Percentiles rank a stretch among this genome's conserved stretches.
Evolutionary conservation across 192 early-diverging fungal species (phyloP).

Genomic region (Gigaspora rosea): DNA sequence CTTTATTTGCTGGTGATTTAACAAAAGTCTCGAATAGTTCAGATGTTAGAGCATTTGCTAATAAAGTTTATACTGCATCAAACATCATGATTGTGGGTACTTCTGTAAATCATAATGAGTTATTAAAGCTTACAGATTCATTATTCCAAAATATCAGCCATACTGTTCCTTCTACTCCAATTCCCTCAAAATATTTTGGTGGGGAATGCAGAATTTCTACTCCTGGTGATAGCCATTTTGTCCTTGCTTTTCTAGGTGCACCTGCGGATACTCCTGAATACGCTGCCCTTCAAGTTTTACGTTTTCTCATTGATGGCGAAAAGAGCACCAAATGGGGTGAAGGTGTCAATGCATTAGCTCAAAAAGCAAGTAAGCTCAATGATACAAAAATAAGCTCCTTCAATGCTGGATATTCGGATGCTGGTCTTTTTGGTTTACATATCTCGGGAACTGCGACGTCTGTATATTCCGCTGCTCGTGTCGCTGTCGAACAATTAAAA

Average conservation of each 20-base stretch:
- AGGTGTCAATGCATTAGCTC: constrained; percentile 59
- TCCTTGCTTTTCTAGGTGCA: constrained; percentile 80
- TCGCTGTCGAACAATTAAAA: constrained; percentile 62
- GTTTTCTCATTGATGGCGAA: constrained; percentile 62
- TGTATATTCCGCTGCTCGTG: constrained; percentile 61
- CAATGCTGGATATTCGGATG: constrained; percentile 85
- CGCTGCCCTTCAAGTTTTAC: constrained; percentile 65
- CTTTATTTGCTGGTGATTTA: constrained; percentile 78
- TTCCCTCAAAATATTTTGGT: constrained; percentile 74
- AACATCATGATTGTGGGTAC: constrained; percentile 85
- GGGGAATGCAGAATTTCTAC: constrained; percentile 82
- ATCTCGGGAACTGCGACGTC: constrained; percentile 63
- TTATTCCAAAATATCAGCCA: constrained; percentile 55
- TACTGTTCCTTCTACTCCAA: constrained; percentile 29
- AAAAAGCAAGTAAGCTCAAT: constrained; percentile 48
- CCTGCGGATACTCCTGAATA: constrained; percentile 60
- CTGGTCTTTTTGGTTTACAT: constrained; percentile 86
- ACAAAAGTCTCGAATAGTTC: constrained; percentile 63
- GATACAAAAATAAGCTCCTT: constrained; percentile 72
- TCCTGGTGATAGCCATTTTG: constrained; percentile 63
- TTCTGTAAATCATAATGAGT: constrained; percentile 74
- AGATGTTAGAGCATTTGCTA: constrained; percentile 74
- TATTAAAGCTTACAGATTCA: constrained; percentile 66
- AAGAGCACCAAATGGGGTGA: constrained; percentile 63
- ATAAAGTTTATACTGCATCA: constrained; percentile 66